These are phyloP conservation scores for Zymoseptoria pseudotritici DNA, from an alignment of 2,329 filamentous ascomycete genomes.

Conservation along the genomic window DNA sequence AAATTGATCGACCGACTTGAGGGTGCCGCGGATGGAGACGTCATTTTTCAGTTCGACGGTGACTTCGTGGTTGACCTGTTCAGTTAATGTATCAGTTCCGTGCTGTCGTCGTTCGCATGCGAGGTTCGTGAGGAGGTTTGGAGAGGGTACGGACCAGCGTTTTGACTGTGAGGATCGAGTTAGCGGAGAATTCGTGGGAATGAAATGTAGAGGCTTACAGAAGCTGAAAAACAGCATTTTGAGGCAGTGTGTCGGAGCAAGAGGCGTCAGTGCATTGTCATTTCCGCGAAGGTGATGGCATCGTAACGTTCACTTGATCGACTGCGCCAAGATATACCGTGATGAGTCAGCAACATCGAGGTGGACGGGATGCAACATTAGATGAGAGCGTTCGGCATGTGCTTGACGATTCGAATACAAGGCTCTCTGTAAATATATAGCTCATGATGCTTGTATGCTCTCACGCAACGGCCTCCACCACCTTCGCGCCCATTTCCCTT, in stretches of 20 bases:
- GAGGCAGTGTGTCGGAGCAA: too few species aligned
- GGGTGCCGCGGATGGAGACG: constrained; percentile 87
- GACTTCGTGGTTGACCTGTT: constrained; percentile 78
- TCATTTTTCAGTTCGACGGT: constrained; percentile 99
- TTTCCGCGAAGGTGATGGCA: not conserved
- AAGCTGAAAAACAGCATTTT: constrained; percentile 30
- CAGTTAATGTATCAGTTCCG: too few species aligned
- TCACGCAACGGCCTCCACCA: not conserved
- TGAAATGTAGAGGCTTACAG: not conserved
- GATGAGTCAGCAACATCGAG: not conserved
- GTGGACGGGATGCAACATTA: not conserved
- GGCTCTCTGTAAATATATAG: not conserved
- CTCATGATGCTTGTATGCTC: not conserved
- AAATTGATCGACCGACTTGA: constrained; percentile 89
- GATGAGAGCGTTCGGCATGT: not conserved
- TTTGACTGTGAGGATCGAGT: not conserved
- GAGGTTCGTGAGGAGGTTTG: too few species aligned
- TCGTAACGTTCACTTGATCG: not conserved
- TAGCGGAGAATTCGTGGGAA: not conserved
- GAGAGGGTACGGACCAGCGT: constrained; percentile 46
- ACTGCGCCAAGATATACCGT: not conserved
- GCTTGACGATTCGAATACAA: not conserved
- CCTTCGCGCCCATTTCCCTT: not conserved
- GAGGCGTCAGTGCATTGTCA: not conserved
- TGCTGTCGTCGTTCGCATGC: too few species aligned